phyloP scores from a whole-genome alignment of 352 stramenopile genomes.

The Pythium phragmiticola region DNA sequence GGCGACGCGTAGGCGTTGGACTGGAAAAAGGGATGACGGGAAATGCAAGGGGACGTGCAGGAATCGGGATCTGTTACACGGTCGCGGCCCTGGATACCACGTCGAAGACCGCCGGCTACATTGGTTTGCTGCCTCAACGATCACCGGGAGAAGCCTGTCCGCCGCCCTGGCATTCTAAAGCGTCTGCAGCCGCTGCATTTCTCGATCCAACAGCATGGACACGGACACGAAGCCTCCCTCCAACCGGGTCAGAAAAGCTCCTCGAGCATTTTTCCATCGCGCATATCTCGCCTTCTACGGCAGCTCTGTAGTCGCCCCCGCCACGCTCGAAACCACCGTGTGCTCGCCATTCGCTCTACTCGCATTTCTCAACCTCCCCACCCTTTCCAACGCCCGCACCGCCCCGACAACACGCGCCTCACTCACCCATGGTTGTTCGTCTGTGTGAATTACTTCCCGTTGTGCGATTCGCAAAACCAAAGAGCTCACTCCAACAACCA shows the following conservation, averaged over 20 bases:
- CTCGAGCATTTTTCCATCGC: not conserved
- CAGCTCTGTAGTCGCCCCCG: not conserved
- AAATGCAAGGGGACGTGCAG: too few relatives aligned
- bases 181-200: too few relatives aligned
- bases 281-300: not conserved
- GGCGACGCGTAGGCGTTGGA: too few relatives aligned
- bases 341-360: not conserved
- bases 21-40: too few relatives aligned
- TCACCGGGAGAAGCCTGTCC: too few relatives aligned
- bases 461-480: constrained; percentile 30
- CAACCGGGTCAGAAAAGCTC: not conserved
- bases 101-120: too few relatives aligned
- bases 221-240: too few relatives aligned
- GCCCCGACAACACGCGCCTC: not conserved
- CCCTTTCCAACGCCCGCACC: not conserved
- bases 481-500: constrained; percentile 3
- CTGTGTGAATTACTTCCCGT: constrained; percentile 38
- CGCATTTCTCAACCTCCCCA: not conserved
- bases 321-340: not conserved
- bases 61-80: too few relatives aligned
- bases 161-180: too few relatives aligned
- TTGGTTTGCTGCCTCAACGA: too few relatives aligned
- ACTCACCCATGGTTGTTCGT: constrained; percentile 37
- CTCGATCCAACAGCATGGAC: too few relatives aligned
- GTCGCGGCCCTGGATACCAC: too few relatives aligned